A percentile compares a stretch with the other conserved stretches of the same genome.
Evolutionary conservation across 176 grass and related monocot genomes (phyloP).

Genomic region (Raddia guianensis): DNA sequence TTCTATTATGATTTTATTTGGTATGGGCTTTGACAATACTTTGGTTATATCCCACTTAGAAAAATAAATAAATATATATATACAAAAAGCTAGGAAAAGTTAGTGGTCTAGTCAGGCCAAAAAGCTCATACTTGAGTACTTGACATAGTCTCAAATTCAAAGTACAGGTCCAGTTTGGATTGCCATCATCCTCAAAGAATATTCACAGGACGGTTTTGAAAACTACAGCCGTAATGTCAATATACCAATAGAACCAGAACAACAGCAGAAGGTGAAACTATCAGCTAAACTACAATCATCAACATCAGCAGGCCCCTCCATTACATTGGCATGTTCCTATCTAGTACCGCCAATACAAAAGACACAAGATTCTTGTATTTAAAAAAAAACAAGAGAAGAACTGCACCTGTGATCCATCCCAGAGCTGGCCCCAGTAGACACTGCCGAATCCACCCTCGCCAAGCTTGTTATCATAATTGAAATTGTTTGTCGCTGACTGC

Average conservation of each 20-base stretch:
- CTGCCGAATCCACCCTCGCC: slow-evolving; percentile 93
- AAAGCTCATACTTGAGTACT: slow-evolving; percentile 18
- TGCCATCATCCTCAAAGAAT: slow-evolving; percentile 27
- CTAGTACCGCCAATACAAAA: slow-evolving; percentile 3
- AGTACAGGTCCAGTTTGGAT: slow-evolving; percentile 10
- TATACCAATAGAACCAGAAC: slow-evolving; percentile 3
- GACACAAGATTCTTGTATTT: not conserved
- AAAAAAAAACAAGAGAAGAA: slow-evolving; percentile 22
- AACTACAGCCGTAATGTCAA: slow-evolving; percentile 27
- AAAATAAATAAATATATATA: not conserved
- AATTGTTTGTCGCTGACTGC: slow-evolving; percentile 81
- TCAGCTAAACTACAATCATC: slow-evolving; percentile 34
- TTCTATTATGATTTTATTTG: slow-evolving; percentile 7
- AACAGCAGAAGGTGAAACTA: not conserved
- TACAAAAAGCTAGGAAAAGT: slow-evolving; percentile 1
- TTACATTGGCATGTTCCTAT: not conserved
- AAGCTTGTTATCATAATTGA: slow-evolving; percentile 97
- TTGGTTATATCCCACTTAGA: not conserved
- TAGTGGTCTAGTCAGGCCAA: not conserved
- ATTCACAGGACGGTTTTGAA: slow-evolving; percentile 4
- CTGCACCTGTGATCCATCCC: slow-evolving; percentile 87
- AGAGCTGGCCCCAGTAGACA: slow-evolving; percentile 97
- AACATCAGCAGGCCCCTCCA: not conserved
- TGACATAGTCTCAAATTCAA: slow-evolving; percentile 22
- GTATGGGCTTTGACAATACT: slow-evolving; percentile 23